Conservation (phyloP, 2,329 filamentous ascomycete species). For the Phialocephala sp. region DNA sequence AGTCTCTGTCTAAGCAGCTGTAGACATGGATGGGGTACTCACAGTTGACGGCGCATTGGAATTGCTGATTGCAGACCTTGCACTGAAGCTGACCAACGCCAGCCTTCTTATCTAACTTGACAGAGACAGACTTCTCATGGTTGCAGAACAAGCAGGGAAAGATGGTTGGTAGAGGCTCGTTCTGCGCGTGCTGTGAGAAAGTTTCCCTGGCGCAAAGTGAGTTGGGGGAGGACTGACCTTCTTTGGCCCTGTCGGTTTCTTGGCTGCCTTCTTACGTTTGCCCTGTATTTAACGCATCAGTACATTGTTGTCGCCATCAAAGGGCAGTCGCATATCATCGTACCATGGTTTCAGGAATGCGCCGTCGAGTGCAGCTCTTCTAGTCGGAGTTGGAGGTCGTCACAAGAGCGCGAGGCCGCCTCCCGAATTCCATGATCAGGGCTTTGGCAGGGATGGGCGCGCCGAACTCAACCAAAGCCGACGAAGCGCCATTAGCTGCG, state of each 20-base stretch:
- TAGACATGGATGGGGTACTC: conserved; percentile 44
- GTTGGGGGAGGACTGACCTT: conserved; percentile 61
- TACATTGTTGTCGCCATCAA: background rate
- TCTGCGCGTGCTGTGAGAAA: conserved; percentile 47
- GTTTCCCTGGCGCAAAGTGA: background rate
- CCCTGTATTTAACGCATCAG: conserved; percentile 61
- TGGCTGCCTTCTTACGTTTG: conserved; percentile 92
- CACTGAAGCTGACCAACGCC: conserved; percentile 86
- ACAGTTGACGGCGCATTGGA: conserved; percentile 95
- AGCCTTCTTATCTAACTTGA: conserved; percentile 93
- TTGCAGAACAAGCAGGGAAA: conserved; percentile 99
- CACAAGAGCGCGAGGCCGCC: background rate
- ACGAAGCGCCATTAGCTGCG: background rate
- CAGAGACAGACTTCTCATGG: conserved; percentile 88
- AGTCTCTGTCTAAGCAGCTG: background rate
- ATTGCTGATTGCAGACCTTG: conserved; percentile 92
- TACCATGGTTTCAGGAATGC: conserved; percentile 16
- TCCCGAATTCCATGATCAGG: background rate
- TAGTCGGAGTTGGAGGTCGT: background rate
- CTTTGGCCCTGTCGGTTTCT: conserved; percentile 81
- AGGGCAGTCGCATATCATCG: background rate
- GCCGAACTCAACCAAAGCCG: background rate
- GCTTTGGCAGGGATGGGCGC: conserved; percentile 1
- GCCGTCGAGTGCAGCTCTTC: conserved; percentile 1
- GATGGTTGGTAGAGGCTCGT: conserved; percentile 76